Conservation (phyloP, 1,139 yeast species). For the Pneumocystis wakefieldiae region DNA sequence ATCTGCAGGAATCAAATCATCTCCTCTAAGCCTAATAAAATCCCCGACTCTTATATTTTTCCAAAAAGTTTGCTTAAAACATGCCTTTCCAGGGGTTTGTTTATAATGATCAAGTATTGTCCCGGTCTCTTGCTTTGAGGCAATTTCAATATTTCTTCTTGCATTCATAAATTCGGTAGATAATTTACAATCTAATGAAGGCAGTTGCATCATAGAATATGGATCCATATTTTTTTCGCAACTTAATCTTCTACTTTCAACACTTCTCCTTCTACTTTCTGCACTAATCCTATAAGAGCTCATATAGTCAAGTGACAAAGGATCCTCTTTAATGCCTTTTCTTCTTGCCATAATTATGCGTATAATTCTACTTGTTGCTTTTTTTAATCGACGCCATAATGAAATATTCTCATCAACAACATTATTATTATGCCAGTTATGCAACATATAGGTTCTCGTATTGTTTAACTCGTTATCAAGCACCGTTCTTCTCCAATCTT, state of each 20-base stretch:
- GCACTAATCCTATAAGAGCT: slow-evolving; percentile 6
- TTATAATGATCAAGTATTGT: slow-evolving; percentile 24
- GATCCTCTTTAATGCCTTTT: slow-evolving; percentile 12
- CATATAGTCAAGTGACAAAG: slow-evolving; percentile 7
- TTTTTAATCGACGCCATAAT: slow-evolving; percentile 54
- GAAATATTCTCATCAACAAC: slow-evolving; percentile 54
- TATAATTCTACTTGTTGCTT: slow-evolving; percentile 25
- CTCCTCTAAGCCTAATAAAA: slow-evolving; percentile 62
- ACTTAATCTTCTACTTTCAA: slow-evolving; percentile 6
- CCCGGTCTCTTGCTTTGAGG: slow-evolving; percentile 12
- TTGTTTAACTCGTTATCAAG: slow-evolving; percentile 78
- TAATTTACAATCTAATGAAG: neutral
- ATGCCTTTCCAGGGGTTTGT: slow-evolving; percentile 25
- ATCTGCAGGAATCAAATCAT: slow-evolving; percentile 93
- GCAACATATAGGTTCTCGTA: slow-evolving; percentile 61
- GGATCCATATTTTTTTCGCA: slow-evolving; percentile 5
- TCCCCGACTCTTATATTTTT: slow-evolving; percentile 84
- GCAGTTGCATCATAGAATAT: neutral
- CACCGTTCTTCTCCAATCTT: slow-evolving; percentile 72
- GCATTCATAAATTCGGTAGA: neutral
- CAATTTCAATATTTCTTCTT: slow-evolving; percentile 9
- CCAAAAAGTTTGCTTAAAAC: slow-evolving; percentile 66
- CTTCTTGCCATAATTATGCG: slow-evolving; percentile 12
- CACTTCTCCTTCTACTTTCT: slow-evolving; percentile 6
- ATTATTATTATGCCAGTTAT: slow-evolving; percentile 59